phyloP scores from a whole-genome alignment of 495 filamentous ascomycete genomes.

The Aspergillus biplanus region DNA sequence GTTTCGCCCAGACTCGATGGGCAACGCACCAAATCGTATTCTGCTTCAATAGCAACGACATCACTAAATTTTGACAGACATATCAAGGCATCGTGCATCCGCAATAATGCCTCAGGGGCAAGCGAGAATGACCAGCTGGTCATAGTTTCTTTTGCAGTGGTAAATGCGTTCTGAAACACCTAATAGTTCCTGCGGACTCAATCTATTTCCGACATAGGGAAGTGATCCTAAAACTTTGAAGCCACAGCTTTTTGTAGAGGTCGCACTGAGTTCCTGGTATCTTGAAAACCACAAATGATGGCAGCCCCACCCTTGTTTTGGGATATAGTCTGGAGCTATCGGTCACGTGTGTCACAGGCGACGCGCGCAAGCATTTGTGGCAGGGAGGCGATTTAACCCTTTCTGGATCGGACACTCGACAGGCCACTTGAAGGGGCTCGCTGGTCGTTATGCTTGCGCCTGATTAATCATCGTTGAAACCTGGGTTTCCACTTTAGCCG shows the following conservation, averaged over 20 bases:
- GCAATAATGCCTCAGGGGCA: conserved; percentile 69
- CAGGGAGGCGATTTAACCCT: too few relatives aligned
- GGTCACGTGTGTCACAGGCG: background rate
- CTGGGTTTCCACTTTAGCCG: background rate
- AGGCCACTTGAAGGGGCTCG: conserved; percentile 16
- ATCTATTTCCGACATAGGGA: too few relatives aligned
- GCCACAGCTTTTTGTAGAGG: too few relatives aligned
- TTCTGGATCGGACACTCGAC: background rate
- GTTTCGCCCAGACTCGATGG: background rate
- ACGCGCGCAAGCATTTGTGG: too few relatives aligned
- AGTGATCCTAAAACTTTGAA: too few relatives aligned
- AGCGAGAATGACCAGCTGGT: conserved; percentile 78
- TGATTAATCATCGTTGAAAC: background rate
- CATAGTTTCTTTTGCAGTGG: conserved; percentile 46
- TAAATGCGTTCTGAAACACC: background rate
- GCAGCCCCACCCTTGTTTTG: too few relatives aligned
- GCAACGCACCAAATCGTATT: conserved; percentile 64
- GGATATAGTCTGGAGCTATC: too few relatives aligned
- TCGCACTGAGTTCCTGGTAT: too few relatives aligned
- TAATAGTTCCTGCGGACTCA: too few relatives aligned
- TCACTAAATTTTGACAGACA: conserved; percentile 95
- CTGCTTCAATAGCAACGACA: conserved; percentile 82
- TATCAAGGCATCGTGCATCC: conserved; percentile 79
- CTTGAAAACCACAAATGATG: too few relatives aligned
- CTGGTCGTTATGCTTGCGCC: conserved; percentile 4